Base-by-base conservation (phyloP, 352 stramenopile species). In the Phytophthora palmivora region DNA sequence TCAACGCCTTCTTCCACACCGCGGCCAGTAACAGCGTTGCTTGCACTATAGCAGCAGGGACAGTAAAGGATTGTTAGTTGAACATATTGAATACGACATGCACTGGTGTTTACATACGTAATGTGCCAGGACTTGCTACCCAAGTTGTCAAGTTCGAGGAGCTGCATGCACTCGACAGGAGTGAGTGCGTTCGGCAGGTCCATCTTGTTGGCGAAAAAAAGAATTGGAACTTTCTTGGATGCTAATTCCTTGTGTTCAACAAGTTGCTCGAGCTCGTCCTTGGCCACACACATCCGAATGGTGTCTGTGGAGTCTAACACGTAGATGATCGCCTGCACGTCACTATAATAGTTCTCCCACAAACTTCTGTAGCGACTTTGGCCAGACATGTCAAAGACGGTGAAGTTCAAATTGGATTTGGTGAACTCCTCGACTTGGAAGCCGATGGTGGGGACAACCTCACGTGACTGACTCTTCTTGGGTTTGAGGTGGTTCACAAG, bases 401-500 rank as follows among this genome's bases (percentile, higher is more conserved):
- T 97, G 50, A 97, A 97, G 58, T 94, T 96, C n/a, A 97, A 61
- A 65, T 96, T 97, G 56, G 89, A 74, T 65, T 96, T 97, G 28
- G 75, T 79, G 59, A 97, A 96, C 58, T 94, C 79, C 62, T 97
- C 89, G 43, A 96, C 89, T 58, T 95, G 81, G 72, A 96, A 97
- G 43, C 90, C 90, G 42, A 97, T 91, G 19, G 90, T 97, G 26
- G 90, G 90, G 48, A 91, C 90, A 19, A 96, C 86, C 67, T 96
- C 90, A 36, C 80, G 83, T 7, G 76, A 66, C 54, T 88, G 82
- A n/a, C 74, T 87, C 61, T 96, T 95, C 53, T 87, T 91, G 30
- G 89, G 91, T 59, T 97, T 97, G 54, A 97, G 76, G 60, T 97
- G 84, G 64, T 97, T 95, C 58, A 97, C 84, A n/a, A 97, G 75